Evolutionary conservation across 1,284 basidiomycete species (phyloP).

Genomic region (Coniophora puteana): DNA sequence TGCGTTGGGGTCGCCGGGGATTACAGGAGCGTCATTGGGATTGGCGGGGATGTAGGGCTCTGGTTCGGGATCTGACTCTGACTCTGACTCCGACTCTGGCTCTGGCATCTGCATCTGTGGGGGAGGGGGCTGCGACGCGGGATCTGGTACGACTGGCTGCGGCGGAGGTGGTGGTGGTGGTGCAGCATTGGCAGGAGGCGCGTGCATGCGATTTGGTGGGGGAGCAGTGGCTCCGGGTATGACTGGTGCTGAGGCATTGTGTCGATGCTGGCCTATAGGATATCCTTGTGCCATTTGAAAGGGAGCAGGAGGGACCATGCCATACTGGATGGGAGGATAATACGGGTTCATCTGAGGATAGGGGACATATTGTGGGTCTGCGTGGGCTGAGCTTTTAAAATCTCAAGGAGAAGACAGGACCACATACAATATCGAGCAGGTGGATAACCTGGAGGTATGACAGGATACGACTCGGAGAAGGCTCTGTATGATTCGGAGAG

Average conservation of each 20-base stretch:
- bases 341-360: conserved; percentile 20
- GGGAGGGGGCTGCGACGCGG: conserved; percentile 3
- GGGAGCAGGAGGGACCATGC: conserved; percentile 16
- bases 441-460: no score
- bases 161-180: conserved; percentile 9
- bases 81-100: conserved; percentile 5
- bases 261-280: no score
- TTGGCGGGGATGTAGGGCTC: conserved; percentile 14
- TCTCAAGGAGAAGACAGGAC: no score
- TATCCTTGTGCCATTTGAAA: conserved; percentile 20
- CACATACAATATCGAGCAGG: no score
- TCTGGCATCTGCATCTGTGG: conserved; percentile 18
- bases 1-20: conserved; percentile 17
- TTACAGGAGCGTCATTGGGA: not conserved
- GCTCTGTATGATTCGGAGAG: no score
- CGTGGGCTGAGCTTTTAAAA: no score
- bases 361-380: no score
- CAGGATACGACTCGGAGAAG: no score
- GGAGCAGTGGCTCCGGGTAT: conserved; percentile 19
- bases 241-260: conserved; percentile 24
- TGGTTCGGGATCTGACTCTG: not conserved
- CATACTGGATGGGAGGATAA: conserved; percentile 26
- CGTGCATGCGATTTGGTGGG: conserved; percentile 1
- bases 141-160: conserved; percentile 14
- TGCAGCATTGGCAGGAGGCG: conserved; percentile 2